Conservation (phyloP, 78 protist species). For the Dictyostelium brefeldianum region DNA sequence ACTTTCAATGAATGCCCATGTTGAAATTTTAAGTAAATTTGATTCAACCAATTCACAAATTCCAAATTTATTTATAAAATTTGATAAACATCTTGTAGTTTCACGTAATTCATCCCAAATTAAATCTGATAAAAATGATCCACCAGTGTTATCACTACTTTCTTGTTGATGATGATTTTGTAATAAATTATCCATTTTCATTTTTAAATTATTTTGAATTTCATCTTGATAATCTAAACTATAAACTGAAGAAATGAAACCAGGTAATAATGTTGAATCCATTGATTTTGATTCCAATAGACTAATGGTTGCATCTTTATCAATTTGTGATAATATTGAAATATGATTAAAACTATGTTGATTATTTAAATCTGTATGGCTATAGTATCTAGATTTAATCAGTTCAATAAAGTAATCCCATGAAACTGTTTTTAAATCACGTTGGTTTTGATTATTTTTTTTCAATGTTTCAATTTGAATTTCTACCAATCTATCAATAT, state of each 20-base stretch:
- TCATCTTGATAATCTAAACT: slow-evolving; percentile 30
- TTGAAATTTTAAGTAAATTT: slow-evolving; percentile 31
- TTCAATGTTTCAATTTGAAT: slow-evolving; percentile 4
- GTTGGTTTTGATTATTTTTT: background rate
- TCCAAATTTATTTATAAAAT: slow-evolving; percentile 65
- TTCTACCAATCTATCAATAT: background rate
- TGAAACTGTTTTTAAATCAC: background rate
- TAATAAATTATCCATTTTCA: slow-evolving; percentile 1
- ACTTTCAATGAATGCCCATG: slow-evolving; percentile 61
- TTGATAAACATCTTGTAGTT: slow-evolving; percentile 26
- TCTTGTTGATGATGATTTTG: too few species aligned
- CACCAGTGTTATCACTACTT: background rate
- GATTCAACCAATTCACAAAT: background rate
- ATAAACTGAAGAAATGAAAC: slow-evolving; percentile 13
- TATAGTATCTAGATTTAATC: slow-evolving; percentile 27
- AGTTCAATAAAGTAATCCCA: slow-evolving; percentile 13
- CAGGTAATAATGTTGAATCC: slow-evolving; percentile 51
- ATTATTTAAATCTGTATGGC: background rate
- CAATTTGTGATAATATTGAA: slow-evolving; percentile 53
- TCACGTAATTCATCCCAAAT: slow-evolving; percentile 74
- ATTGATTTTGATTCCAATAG: slow-evolving; percentile 15
- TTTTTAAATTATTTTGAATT: background rate
- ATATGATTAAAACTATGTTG: slow-evolving; percentile 51
- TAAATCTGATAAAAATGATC: slow-evolving; percentile 18
- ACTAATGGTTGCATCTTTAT: slow-evolving; percentile 34